Percentiles rank a stretch among this genome's conserved stretches.
Evolutionary conservation across 148 eudicot genomes (phyloP).

Genomic region (Diospyros kaki): DNA sequence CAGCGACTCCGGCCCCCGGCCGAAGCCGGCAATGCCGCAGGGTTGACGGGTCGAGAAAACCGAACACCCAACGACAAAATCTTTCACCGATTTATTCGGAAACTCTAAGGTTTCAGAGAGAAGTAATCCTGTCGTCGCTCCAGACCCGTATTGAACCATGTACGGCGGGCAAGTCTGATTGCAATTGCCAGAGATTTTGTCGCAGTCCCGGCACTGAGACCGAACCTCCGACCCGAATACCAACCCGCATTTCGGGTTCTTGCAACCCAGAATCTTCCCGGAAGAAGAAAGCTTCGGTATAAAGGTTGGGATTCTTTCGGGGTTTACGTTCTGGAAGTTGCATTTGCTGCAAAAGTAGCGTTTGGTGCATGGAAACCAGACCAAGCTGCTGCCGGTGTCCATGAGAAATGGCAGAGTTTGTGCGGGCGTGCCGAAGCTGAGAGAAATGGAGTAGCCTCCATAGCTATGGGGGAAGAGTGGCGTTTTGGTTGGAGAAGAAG

Average conservation of each 20-base stretch:
- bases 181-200: conserved; percentile 17
- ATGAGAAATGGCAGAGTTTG: conserved; percentile 47
- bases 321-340: conserved; percentile 30
- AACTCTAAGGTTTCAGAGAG: conserved; percentile 47
- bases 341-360: conserved; percentile 42
- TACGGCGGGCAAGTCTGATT: conserved; percentile 48
- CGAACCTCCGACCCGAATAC: conserved; percentile 28
- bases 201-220: conserved; percentile 36
- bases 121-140: conserved; percentile 47
- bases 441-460: conserved; percentile 64
- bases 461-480: conserved; percentile 54
- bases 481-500: conserved; percentile 5
- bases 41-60: conserved; percentile 47
- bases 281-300: conserved; percentile 49
- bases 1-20: conserved; percentile 56
- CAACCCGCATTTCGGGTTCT: conserved; percentile 48
- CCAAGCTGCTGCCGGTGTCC: conserved; percentile 78
- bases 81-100: conserved; percentile 14
- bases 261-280: conserved; percentile 40
- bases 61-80: conserved; percentile 65
- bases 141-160: conserved; percentile 52
- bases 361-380: conserved; percentile 71
- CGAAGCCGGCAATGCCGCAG: conserved; percentile 71
- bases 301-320: conserved; percentile 29
- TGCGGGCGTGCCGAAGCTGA: conserved; percentile 62